Evolutionary conservation across 768 basidiomycete species (phyloP), one percentile per base, ranked within the genome.

Genomic region (Tricholoma bakamatsutake): DNA sequence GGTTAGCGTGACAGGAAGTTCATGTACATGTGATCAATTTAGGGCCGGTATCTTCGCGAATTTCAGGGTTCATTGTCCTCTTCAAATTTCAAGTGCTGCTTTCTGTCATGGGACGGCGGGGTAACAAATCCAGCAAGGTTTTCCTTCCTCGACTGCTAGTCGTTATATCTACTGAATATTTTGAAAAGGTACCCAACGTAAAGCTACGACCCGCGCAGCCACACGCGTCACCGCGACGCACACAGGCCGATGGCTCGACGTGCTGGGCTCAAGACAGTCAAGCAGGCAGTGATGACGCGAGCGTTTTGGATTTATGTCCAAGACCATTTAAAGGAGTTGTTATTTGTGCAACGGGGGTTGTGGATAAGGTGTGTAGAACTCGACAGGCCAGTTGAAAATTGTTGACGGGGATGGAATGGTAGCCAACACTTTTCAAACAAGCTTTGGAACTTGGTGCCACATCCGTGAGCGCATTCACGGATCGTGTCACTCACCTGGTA

Each of bases 401-500:
- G 17, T 50, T 50, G 34, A 55, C 43, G 54, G 47, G n/a, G 40
- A 9, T 34, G 54, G 15, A 46, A 30, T 18, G 3, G 18, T 57
- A 94, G 92, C 77, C 82, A 0, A 77, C 79, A 1, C 59, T 95
- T 33, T 90, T 90, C 65, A 84, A 83, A 57, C 81, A 89, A 63
- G 91, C 90, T 0, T 72, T 81, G 21, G 87, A 93, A 61, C 84
- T 97, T 12, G 94, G 94, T 10, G 94, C 91, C 27, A 71, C 70
- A 3, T 76, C 81, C 43, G 77, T 81, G 13, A 79, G 71, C 31
- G 86, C 90, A 49, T 85, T 96, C 59, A 98, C 93, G 0, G 87
- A 92, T 65, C 76, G 76, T 46, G 87, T 90, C n/a, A 95, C 93
- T 0, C 93, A 96, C 73, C 79, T 98, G 18, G 76, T 98, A 40